Evolutionary conservation across 345 rosid genomes (phyloP).

Genomic region (Citrus maxima): DNA sequence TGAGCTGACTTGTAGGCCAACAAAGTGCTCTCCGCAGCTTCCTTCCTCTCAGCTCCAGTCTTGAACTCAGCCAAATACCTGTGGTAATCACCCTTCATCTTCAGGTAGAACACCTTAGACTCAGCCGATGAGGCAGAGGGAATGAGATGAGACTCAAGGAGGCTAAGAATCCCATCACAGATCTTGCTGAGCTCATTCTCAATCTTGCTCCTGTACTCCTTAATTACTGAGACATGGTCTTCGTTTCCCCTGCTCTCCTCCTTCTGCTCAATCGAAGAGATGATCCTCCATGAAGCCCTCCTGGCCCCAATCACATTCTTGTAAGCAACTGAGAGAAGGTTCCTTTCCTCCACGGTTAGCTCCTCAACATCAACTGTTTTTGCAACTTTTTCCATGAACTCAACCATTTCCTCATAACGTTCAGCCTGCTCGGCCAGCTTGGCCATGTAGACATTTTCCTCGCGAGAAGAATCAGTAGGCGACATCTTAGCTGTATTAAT

Average conservation of each 20-base stretch:
- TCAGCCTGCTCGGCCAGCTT: conserved; percentile 98
- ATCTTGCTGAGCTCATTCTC: conserved; percentile 89
- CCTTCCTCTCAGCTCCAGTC: conserved; percentile 92
- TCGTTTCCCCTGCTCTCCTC: conserved; percentile 93
- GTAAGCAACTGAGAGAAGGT: conserved; percentile 94
- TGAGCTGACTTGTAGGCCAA: conserved; percentile 96
- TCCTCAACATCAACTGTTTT: conserved; percentile 83
- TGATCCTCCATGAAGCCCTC: conserved; percentile 99
- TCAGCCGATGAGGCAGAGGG: conserved; percentile 83
- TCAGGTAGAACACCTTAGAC: conserved; percentile 93
- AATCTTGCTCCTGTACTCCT: conserved; percentile 87
- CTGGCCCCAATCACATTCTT: conserved; percentile 98
- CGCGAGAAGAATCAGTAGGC: conserved; percentile 64
- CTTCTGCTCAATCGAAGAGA: conserved; percentile 97
- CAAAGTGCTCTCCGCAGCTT: conserved; percentile 96
- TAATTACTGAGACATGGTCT: conserved; percentile 71
- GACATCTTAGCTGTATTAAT: conserved; percentile 49
- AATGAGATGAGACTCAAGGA: conserved; percentile 85
- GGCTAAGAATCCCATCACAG: conserved; percentile 80
- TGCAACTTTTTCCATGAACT: conserved; percentile 94
- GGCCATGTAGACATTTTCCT: conserved; percentile 92
- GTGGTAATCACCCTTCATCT: conserved; percentile 98
- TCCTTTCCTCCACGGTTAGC: conserved; percentile 91
- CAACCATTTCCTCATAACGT: conserved; percentile 97
- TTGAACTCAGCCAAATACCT: conserved; percentile 95